Evolutionary conservation across 2,329 filamentous ascomycete genomes (phyloP), one percentile per base, ranked within the genome.

Genomic region (Pestalotiopsis sp.): DNA sequence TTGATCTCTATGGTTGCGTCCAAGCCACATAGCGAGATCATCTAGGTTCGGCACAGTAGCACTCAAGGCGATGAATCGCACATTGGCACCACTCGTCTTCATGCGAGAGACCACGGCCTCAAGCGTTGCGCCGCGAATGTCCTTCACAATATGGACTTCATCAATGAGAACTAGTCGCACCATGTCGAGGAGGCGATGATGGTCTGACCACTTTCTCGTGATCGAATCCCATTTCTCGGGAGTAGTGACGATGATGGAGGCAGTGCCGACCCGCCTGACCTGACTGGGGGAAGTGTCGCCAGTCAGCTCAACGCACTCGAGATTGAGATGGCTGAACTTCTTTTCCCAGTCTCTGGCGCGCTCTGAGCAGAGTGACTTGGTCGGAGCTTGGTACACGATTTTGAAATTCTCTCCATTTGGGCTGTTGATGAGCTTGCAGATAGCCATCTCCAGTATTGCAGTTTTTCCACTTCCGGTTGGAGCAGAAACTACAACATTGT

Each of bases 191-290:
- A 97, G 82, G 71, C 86, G 92, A 66, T 87, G 86, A 74, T 97
- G 92, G 73, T 97, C 93, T 73, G 91, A 90, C 94, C 94, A 97
- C 76, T 93, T 95, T 20, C 93, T 86, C 0, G 94, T 97, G 77
- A 96, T 91, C 69, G 93, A 95, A 76, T 97, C 93, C 93, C 93
- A 97, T 76, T 97, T 97, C 79, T 97, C 93, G 0, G 94, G 93
- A 0, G 93, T 97, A 0, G 94, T 96, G 70, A 97, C 87, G 72
- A 97, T 95, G 71, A 97, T 93, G 61, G 90, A 91, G 3, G 93
- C 93, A 73, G 85, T 88, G 70, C 93, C 90, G 5, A 95, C 91
- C 66, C 86, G 88, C 25, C 85, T 84, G 69, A 94, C 84, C 72
- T 95, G 90, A 4, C 82, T 80, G 65, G 87, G 83, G 49, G 92